Evolutionary conservation across 305 asterid species (phyloP).

Genomic region (Fraxinus baroniana): DNA sequence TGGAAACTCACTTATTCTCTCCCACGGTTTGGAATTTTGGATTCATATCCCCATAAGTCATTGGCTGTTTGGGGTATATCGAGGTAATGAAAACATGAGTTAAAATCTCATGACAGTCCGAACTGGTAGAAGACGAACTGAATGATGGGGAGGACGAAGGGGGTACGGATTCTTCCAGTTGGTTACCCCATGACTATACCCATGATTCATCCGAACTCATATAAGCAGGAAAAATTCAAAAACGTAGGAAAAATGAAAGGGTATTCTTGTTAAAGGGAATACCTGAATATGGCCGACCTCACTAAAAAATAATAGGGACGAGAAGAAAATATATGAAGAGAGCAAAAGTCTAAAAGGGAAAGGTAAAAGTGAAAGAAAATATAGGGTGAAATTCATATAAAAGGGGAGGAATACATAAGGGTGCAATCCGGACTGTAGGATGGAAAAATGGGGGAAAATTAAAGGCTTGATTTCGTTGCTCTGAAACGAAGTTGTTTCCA

Average conservation of each 20-base stretch:
- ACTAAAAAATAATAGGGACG: not conserved
- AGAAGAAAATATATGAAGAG: no score
- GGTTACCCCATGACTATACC: not conserved
- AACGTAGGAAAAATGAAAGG: not conserved
- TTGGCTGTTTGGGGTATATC: not conserved
- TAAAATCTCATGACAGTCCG: not conserved
- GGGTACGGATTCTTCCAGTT: not conserved
- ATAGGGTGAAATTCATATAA: not conserved
- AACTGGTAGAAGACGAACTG: not conserved
- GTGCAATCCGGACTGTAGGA: not conserved
- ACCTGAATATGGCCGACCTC: not conserved
- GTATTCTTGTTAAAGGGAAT: not conserved
- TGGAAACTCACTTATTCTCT: not conserved
- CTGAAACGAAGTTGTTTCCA: not conserved
- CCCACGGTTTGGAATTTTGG: no score
- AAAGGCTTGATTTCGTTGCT: not conserved
- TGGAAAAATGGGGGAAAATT: not conserved
- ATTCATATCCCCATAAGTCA: no score
- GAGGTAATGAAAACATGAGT: not conserved
- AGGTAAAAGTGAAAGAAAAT: not conserved
- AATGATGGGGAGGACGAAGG: not conserved
- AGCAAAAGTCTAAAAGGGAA: no score
- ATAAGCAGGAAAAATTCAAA: no score
- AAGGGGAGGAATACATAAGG: not conserved
- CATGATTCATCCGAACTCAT: not conserved